Evolutionary conservation across 1,284 basidiomycete species (phyloP).

Genomic region (Ceratobasidium papillatum): DNA sequence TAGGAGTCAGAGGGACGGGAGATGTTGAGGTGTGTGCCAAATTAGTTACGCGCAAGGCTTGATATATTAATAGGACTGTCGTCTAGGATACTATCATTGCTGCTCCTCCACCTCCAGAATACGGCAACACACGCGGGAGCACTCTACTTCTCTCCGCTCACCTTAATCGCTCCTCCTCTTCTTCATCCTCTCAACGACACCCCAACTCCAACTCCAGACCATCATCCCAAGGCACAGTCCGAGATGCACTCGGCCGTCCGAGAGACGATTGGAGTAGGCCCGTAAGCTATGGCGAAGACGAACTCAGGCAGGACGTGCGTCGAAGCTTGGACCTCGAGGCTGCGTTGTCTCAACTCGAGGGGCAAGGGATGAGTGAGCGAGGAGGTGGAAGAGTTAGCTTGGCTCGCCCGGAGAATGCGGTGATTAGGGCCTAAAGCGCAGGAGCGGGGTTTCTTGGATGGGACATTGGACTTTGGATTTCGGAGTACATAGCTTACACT

Average conservation of each 20-base stretch:
- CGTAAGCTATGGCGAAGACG: slow-evolving; percentile 61
- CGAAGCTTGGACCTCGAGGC: slow-evolving; percentile 64
- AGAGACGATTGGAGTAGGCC: slow-evolving; percentile 56
- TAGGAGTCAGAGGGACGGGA: slow-evolving; percentile 76
- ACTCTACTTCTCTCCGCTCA: slow-evolving; percentile 64
- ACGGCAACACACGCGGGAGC: slow-evolving; percentile 74
- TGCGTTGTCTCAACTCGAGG: slow-evolving; percentile 63
- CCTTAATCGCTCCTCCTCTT: background rate
- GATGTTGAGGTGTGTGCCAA: slow-evolving; percentile 72
- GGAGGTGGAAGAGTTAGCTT: background rate
- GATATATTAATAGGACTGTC: background rate
- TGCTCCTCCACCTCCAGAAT: slow-evolving; percentile 71
- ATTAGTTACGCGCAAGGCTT: background rate
- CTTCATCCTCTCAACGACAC: background rate
- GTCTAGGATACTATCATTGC: slow-evolving; percentile 54
- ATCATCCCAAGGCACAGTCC: slow-evolving; percentile 46
- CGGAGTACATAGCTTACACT: background rate
- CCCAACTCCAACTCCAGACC: slow-evolving; percentile 49
- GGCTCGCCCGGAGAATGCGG: slow-evolving; percentile 13
- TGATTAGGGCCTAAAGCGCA: background rate
- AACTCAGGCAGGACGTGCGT: slow-evolving; percentile 62
- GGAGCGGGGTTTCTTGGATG: background rate
- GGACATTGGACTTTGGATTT: slow-evolving; percentile 8
- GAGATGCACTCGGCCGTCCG: slow-evolving; percentile 60
- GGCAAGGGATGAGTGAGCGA: background rate